A percentile compares a stretch with the other conserved stretches of the same genome.
Evolutionary conservation across 1,284 basidiomycete species (phyloP).

Genomic region (Takashimella koratensis): DNA sequence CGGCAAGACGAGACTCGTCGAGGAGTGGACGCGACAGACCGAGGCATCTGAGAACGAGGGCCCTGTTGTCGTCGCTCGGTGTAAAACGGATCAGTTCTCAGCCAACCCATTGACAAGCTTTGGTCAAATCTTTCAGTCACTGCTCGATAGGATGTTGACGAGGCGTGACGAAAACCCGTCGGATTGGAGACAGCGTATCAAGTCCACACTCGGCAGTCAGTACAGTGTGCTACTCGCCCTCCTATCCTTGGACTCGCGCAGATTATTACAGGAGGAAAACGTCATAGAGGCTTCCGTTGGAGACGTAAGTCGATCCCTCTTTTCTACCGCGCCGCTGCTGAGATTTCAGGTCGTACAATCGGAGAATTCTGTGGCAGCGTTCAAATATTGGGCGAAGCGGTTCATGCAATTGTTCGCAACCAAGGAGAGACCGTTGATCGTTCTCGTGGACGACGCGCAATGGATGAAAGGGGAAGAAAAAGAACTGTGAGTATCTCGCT

Average conservation of each 20-base stretch:
- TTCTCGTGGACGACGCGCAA: conserved; percentile 44
- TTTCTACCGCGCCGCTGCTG: too few species aligned
- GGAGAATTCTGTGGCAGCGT: conserved; percentile 27
- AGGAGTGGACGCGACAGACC: conserved; percentile 24
- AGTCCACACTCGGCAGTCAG: conserved; percentile 22
- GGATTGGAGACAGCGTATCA: conserved; percentile 31
- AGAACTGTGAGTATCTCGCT: conserved; percentile 13
- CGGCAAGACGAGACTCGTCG: conserved; percentile 38
- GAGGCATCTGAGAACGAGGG: conserved; percentile 5
- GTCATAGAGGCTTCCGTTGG: neutral
- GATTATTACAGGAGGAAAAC: conserved; percentile 8
- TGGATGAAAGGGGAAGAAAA: conserved; percentile 37
- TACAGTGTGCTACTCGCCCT: conserved; percentile 33
- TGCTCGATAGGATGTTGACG: conserved; percentile 37
- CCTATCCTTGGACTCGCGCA: conserved; percentile 26
- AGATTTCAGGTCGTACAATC: too few species aligned
- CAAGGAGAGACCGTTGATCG: conserved; percentile 29
- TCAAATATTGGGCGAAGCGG: conserved; percentile 27
- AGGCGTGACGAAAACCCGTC: conserved; percentile 35
- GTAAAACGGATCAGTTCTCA: conserved; percentile 34
- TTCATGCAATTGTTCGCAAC: conserved; percentile 42
- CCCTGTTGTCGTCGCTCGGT: neutral
- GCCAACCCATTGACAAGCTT: conserved; percentile 37
- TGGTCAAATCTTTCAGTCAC: conserved; percentile 37
- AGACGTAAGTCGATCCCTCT: neutral